phyloP scores from a whole-genome alignment of 495 filamentous ascomycete genomes.

The Achaetomiella virescens region DNA sequence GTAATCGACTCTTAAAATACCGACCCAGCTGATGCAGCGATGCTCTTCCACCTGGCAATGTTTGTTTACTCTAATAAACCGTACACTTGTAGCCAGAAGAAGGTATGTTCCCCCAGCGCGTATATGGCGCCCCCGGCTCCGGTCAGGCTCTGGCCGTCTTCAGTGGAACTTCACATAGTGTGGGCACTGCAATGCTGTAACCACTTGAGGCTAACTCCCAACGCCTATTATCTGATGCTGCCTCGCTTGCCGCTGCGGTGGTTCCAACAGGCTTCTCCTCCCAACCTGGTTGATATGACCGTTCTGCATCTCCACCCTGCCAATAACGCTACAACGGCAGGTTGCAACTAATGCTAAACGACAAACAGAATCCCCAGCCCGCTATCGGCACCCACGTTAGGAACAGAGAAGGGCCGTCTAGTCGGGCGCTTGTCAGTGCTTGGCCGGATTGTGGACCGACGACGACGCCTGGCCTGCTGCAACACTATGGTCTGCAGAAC shows the following conservation, averaged over 20 bases:
- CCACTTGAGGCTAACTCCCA: too few species aligned
- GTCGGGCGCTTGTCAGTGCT: background rate
- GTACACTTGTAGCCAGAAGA: too few species aligned
- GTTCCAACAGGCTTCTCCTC: background rate
- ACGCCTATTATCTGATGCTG: too few species aligned
- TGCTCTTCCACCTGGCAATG: too few species aligned
- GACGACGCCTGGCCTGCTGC: background rate
- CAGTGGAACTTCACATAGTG: too few species aligned
- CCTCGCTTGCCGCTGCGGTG: background rate
- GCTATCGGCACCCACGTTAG: background rate
- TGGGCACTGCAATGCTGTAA: too few species aligned
- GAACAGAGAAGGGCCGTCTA: background rate
- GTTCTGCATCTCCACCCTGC: background rate
- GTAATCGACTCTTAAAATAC: too few species aligned
- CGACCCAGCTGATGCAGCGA: too few species aligned
- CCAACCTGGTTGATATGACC: background rate
- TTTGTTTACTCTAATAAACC: too few species aligned
- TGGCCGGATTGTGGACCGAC: background rate
- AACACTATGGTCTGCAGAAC: background rate
- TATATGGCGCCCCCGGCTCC: too few species aligned
- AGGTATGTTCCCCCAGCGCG: too few species aligned
- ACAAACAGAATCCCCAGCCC: background rate
- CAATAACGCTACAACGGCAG: background rate
- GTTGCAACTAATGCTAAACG: background rate
- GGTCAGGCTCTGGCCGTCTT: too few species aligned